phyloP scores from a whole-genome alignment of 2,329 filamentous ascomycete species.

The Aaosphaeria arxii region DNA sequence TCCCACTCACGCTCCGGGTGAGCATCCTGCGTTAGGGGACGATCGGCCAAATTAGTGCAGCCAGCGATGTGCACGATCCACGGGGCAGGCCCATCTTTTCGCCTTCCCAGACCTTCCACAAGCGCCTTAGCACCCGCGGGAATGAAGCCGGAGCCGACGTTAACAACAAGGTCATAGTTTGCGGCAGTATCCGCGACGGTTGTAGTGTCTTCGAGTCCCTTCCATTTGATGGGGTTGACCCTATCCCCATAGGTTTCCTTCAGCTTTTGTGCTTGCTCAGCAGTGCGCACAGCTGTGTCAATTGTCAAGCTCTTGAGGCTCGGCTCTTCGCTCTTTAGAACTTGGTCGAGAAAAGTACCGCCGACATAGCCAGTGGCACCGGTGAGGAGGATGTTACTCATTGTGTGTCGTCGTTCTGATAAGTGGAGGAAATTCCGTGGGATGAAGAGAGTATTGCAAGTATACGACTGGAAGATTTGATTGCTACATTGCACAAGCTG shows the following conservation, averaged over 20 bases:
- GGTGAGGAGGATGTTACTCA: neutral
- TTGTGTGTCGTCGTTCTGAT: no score
- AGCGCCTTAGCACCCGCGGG: constrained; percentile 38
- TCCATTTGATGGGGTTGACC: neutral
- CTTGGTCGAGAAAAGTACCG: neutral
- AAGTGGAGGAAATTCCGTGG: no score
- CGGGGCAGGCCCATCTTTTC: constrained; percentile 36
- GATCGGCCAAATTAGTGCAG: neutral
- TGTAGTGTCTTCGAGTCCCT: neutral
- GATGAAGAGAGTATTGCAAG: no score
- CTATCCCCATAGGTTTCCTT: neutral
- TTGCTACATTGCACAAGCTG: no score
- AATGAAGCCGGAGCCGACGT: constrained; percentile 43
- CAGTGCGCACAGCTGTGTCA: neutral
- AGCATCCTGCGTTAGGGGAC: neutral
- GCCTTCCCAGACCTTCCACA: constrained; percentile 42
- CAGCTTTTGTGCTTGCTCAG: neutral
- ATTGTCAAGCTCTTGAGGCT: neutral
- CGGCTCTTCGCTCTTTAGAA: neutral
- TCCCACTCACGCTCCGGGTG: neutral
- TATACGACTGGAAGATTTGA: no score
- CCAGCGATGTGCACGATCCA: constrained; percentile 37
- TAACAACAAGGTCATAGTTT: constrained; percentile 35
- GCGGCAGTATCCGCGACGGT: neutral
- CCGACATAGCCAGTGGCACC: neutral